Conservation (phyloP, 1,284 basidiomycete species). For the Coniophora puteana region DNA sequence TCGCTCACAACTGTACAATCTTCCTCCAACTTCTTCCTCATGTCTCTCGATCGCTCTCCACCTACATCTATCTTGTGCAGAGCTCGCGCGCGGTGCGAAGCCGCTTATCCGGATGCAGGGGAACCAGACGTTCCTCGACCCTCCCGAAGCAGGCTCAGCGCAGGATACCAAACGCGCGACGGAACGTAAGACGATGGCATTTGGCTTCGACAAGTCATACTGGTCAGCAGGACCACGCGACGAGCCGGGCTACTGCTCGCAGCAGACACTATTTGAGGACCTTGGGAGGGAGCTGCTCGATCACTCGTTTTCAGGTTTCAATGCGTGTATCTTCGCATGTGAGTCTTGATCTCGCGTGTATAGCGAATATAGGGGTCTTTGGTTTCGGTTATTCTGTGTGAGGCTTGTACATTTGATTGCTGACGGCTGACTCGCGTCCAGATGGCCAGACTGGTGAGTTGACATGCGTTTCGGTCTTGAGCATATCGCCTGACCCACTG, state of each 20-base stretch:
- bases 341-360: no score
- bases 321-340: constrained; percentile 98
- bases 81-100: constrained; percentile 88
- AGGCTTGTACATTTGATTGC: neutral
- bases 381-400: neutral
- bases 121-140: constrained; percentile 86
- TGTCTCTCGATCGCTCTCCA: no score
- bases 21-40: constrained; percentile 4
- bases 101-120: constrained; percentile 91
- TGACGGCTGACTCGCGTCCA: constrained; percentile 26
- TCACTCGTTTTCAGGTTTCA: constrained; percentile 95
- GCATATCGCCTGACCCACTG: constrained; percentile 9
- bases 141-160: constrained; percentile 72
- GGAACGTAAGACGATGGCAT: constrained; percentile 85
- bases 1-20: constrained; percentile 6
- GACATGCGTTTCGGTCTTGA: constrained; percentile 1
- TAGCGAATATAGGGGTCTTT: no score
- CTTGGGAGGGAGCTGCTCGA: constrained; percentile 92
- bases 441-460: constrained; percentile 84
- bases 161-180: constrained; percentile 76
- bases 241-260: constrained; percentile 86
- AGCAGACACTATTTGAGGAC: constrained; percentile 93
- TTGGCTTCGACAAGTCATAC: constrained; percentile 95
- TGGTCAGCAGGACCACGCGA: constrained; percentile 90
- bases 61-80: constrained; percentile 38